Evolutionary conservation across 257 asterid genomes (phyloP).

Genomic region (Solanum pinnatisectum): DNA sequence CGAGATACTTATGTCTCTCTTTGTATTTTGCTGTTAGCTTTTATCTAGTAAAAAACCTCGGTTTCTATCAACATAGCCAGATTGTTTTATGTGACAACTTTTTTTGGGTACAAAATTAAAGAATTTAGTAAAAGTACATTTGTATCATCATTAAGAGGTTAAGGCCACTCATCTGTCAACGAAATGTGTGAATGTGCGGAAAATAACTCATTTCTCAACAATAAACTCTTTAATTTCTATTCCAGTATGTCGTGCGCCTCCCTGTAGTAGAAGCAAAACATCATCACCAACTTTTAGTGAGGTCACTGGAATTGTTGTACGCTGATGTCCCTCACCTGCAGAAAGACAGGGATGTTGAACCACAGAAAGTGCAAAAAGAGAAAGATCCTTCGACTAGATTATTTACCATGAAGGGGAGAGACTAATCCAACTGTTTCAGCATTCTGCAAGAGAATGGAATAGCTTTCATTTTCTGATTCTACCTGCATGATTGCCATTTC

Average conservation of each 20-base stretch:
- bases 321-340: conserved; percentile 21
- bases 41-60: not conserved
- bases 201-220: conserved; percentile 49
- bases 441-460: conserved; percentile 70
- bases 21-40: no score
- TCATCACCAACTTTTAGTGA: conserved; percentile 69
- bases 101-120: not conserved
- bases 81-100: not conserved
- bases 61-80: not conserved
- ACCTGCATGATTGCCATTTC: conserved; percentile 26
- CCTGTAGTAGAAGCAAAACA: conserved; percentile 52
- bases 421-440: conserved; percentile 83
- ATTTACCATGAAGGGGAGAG: conserved; percentile 51
- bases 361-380: not conserved
- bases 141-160: not conserved
- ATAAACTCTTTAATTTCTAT: conserved; percentile 75
- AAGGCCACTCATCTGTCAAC: not conserved
- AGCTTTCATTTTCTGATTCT: conserved; percentile 32
- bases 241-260: conserved; percentile 88
- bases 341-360: not conserved
- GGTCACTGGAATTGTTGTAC: conserved; percentile 49
- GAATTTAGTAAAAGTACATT: not conserved
- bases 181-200: not conserved
- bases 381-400: not conserved
- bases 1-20: not conserved